Evolutionary conservation across 805 yeast species (phyloP).

Genomic region (Kazachstania taianensis): DNA sequence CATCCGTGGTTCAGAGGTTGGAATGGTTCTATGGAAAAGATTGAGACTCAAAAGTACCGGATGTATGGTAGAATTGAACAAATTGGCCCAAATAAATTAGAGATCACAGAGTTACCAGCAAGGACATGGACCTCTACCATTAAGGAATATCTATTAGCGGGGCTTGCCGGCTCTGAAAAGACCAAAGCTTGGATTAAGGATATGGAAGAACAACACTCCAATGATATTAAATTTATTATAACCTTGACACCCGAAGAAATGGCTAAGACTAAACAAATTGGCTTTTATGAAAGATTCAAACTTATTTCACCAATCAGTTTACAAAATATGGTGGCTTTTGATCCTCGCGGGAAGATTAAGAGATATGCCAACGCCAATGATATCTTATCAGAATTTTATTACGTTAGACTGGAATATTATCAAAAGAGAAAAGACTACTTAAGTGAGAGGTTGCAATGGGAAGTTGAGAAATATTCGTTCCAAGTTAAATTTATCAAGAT

Average conservation of each 20-base stretch:
- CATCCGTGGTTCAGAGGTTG: constrained; percentile 94
- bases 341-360: constrained; percentile 76
- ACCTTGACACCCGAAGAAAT: constrained; percentile 71
- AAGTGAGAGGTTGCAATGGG: constrained; percentile 58
- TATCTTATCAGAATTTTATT: constrained; percentile 75
- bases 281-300: constrained; percentile 78
- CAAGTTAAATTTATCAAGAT: constrained; percentile 89
- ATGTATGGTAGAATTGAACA: constrained; percentile 76
- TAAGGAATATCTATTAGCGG: constrained; percentile 73
- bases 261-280: constrained; percentile 64
- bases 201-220: constrained; percentile 87
- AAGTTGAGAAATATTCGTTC: constrained; percentile 59
- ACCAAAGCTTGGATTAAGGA: constrained; percentile 81
- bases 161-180: constrained; percentile 68
- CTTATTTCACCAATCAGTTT: constrained; percentile 57
- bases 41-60: constrained; percentile 57
- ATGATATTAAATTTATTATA: constrained; percentile 68
- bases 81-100: constrained; percentile 67
- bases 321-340: constrained; percentile 93
- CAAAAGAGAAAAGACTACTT: constrained; percentile 82
- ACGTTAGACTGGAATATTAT: constrained; percentile 77
- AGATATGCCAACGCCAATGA: constrained; percentile 68
- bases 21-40: constrained; percentile 69
- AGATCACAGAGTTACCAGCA: constrained; percentile 87
- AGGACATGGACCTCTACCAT: constrained; percentile 86